Conservation (phyloP, 1,139 yeast species). For the Meyerozyma smithsonii region DNA sequence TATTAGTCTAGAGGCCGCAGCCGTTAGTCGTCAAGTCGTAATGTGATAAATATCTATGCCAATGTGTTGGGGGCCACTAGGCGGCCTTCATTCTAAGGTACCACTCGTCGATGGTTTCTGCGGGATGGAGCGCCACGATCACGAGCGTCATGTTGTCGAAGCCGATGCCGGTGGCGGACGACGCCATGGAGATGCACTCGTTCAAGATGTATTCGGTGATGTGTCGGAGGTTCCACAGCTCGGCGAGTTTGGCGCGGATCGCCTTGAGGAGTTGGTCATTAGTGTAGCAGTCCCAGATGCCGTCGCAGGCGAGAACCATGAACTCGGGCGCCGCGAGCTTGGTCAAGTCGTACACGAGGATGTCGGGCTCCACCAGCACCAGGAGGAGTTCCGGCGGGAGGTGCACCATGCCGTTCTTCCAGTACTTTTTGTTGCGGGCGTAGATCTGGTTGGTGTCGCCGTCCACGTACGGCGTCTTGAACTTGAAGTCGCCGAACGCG, state of each 20-base stretch:
- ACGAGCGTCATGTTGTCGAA: constrained; percentile 77
- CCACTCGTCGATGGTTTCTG: constrained; percentile 51
- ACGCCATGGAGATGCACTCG: constrained; percentile 68
- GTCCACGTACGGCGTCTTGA: constrained; percentile 44
- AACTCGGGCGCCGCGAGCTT: constrained; percentile 48
- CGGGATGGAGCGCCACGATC: constrained; percentile 54
- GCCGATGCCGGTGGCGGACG: constrained; percentile 71
- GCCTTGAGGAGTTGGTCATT: constrained; percentile 49
- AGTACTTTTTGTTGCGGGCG: constrained; percentile 18
- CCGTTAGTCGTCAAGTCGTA: constrained; percentile 2
- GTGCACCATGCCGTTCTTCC: constrained; percentile 23
- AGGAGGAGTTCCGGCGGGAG: constrained; percentile 27
- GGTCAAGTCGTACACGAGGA: constrained; percentile 46
- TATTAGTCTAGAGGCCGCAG: constrained; percentile 1
- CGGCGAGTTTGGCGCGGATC: constrained; percentile 52
- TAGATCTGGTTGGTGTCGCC: constrained; percentile 18
- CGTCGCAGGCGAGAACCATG: constrained; percentile 68
- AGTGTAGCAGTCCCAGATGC: constrained; percentile 75
- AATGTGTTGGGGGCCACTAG: constrained; percentile 24
- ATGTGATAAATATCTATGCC: neutral
- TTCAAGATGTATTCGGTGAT: constrained; percentile 58
- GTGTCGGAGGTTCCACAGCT: constrained; percentile 55
- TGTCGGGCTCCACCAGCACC: constrained; percentile 70
- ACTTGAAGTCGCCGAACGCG: constrained; percentile 74
- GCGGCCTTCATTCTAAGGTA: constrained; percentile 45